Evolutionary conservation across 768 basidiomycete genomes (phyloP).

Genomic region (Macrolepiota dolichaula): DNA sequence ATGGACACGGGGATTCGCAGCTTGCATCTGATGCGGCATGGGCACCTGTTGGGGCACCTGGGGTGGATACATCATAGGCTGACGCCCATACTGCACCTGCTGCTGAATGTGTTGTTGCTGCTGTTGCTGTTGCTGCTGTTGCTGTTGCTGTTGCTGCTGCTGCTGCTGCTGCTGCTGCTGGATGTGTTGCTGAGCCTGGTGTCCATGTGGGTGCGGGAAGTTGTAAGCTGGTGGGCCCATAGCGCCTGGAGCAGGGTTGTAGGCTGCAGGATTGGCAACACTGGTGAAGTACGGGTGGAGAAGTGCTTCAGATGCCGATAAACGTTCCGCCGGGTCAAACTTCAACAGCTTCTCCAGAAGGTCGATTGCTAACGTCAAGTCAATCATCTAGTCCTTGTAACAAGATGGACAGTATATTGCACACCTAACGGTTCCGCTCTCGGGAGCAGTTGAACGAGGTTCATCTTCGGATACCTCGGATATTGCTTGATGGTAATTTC

Average conservation of each 20-base stretch:
- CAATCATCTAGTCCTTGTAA: background rate
- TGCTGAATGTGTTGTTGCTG: slow-evolving; percentile 26
- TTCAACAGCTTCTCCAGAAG: slow-evolving; percentile 92
- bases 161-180: slow-evolving; percentile 33
- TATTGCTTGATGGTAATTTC: slow-evolving; percentile 83
- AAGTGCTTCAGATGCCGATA: slow-evolving; percentile 89
- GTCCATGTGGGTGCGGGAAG: slow-evolving; percentile 61
- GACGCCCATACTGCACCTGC: slow-evolving; percentile 23
- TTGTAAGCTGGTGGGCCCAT: slow-evolving; percentile 70
- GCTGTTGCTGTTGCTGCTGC: slow-evolving; percentile 28
- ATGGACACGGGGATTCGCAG: slow-evolving; percentile 4
- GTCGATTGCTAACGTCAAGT: slow-evolving; percentile 65
- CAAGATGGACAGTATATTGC: slow-evolving; percentile 5
- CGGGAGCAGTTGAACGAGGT: slow-evolving; percentile 76
- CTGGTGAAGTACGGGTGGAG: slow-evolving; percentile 89
- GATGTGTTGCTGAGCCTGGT: slow-evolving; percentile 49
- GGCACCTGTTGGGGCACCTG: slow-evolving; percentile 25
- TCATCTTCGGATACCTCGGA: slow-evolving; percentile 83
- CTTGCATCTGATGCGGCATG: slow-evolving; percentile 13
- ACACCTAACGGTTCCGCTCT: slow-evolving; percentile 83
- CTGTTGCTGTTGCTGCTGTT: background rate
- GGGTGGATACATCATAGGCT: slow-evolving; percentile 14
- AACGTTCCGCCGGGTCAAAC: slow-evolving; percentile 91
- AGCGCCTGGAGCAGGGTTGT: slow-evolving; percentile 45
- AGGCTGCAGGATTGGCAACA: slow-evolving; percentile 39